These are phyloP conservation scores for Anthracocystis setariae DNA, from an alignment of 1,284 basidiomycete species.

Conservation along the genomic window DNA sequence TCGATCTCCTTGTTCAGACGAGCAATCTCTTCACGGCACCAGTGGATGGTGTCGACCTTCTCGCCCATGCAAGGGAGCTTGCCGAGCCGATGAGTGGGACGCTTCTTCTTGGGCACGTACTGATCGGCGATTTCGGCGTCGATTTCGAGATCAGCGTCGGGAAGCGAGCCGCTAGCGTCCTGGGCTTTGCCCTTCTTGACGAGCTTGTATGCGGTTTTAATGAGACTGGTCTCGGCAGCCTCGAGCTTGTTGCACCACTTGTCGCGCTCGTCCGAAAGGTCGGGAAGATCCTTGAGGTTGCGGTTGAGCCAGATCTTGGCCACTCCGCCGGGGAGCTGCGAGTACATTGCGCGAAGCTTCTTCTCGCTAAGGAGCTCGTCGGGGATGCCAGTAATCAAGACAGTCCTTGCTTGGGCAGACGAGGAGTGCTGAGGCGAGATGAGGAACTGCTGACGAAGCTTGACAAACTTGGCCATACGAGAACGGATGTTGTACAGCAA, in stretches of 20 bases:
- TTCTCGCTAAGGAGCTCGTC: constrained; percentile 75
- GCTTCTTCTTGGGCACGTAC: constrained; percentile 64
- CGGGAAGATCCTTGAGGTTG: constrained; percentile 83
- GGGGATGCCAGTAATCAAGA: constrained; percentile 91
- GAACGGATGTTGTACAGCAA: constrained; percentile 81
- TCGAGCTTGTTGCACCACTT: constrained; percentile 83
- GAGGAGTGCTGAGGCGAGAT: constrained; percentile 78
- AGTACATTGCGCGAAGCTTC: constrained; percentile 77
- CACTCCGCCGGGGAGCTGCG: constrained; percentile 82
- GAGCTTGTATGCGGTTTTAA: constrained; percentile 78
- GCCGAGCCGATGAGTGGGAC: constrained; percentile 83
- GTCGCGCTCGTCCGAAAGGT: constrained; percentile 81
- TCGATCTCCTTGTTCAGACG: constrained; percentile 72
- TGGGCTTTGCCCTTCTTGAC: constrained; percentile 67
- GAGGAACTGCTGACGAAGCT: constrained; percentile 84
- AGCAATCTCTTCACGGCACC: constrained; percentile 76
- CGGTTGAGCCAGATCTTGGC: constrained; percentile 88
- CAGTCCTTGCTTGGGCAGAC: constrained; percentile 83
- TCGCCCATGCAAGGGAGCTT: constrained; percentile 74
- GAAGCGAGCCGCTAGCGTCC: constrained; percentile 35
- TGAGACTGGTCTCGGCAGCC: constrained; percentile 79
- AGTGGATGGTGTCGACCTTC: constrained; percentile 85
- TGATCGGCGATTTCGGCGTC: constrained; percentile 55
- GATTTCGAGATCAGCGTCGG: constrained; percentile 51
- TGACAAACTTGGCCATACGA: constrained; percentile 84